Conservation (phyloP, 208 protist species). For the Balamuthia mandrillaris region DNA sequence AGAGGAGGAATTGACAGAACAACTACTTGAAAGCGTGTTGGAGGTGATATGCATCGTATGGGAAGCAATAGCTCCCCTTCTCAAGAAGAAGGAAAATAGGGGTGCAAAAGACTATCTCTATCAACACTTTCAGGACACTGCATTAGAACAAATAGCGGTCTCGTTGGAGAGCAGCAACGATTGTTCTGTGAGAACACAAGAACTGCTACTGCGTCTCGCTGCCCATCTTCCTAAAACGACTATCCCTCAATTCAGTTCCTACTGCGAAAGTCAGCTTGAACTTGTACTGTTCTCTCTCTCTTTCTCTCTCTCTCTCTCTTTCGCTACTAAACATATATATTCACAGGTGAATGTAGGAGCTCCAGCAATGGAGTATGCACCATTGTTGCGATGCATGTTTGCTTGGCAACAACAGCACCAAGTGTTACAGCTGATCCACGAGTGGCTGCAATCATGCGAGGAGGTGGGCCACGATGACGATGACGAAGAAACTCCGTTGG, state of each 20-base stretch:
- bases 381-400: background rate
- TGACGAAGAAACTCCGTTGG: background rate
- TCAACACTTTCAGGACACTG: background rate
- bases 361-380: background rate
- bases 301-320: background rate
- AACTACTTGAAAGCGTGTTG: background rate
- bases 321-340: background rate
- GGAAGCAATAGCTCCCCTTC: background rate
- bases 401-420: background rate
- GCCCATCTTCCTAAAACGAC: background rate
- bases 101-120: background rate
- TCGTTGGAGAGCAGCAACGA: too few species aligned
- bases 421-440: background rate
- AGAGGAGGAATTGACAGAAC: background rate
- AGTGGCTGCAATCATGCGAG: background rate
- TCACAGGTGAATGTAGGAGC: background rate
- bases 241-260: background rate
- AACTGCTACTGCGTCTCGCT: background rate
- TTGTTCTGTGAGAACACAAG: background rate
- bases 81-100: constrained; percentile 8
- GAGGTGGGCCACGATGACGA: background rate
- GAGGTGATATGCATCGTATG: background rate
- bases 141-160: too few species aligned
- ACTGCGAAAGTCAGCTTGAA: background rate
- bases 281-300: background rate